Base-by-base conservation (phyloP, 495 filamentous ascomycete species). In the Hypomontagnella monticulosa region DNA sequence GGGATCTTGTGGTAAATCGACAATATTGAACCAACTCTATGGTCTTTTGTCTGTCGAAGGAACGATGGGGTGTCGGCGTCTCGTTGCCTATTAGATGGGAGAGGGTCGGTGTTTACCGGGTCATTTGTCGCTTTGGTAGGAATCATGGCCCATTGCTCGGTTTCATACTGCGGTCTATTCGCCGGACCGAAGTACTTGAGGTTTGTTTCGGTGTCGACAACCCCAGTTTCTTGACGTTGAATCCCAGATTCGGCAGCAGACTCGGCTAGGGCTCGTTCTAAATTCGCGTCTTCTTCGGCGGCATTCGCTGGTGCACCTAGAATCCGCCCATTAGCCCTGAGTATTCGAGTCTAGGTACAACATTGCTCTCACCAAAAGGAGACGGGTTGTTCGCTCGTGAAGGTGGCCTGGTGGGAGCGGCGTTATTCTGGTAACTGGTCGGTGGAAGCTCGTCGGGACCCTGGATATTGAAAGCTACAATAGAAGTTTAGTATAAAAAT, bases 1-100 rank as follows among this genome's bases (percentile, higher is more conserved):
- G 93, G 93, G 55, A 97, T 94, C 40, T 88, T 81, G 69, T 94
- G 90, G n/a, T 91, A 79, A 42, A 96, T 93, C 9, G 89, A 92
- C 34, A 97, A 60, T 1, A 94, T 74, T 0, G 83, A 85, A 19
- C 89, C 87, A 10, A 96, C 75, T 61, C 86, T 85, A 46, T 88
- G 81, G 20, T 76, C 37, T n/a, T 54, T 79, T 2, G 83, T 82
- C 10, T 86, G 83, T 42, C 90, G 87, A 46, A 97, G 78, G 58
- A 97, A 94, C 0, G 85, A 87, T 1, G 92, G 92, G 16, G 83
- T 81, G 51, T 79, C 81, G 6, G 74, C 70, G 5, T 78, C 74
- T 59, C 89, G 83, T 70, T 84, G 87, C 41, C 93, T 85, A 37
- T 85, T 80, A 23, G 80, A 58, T 0, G 80, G 74, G 4, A 57